Conservation (phyloP, 2,329 filamentous ascomycete species). For the Cladophialophora psammophila region DNA sequence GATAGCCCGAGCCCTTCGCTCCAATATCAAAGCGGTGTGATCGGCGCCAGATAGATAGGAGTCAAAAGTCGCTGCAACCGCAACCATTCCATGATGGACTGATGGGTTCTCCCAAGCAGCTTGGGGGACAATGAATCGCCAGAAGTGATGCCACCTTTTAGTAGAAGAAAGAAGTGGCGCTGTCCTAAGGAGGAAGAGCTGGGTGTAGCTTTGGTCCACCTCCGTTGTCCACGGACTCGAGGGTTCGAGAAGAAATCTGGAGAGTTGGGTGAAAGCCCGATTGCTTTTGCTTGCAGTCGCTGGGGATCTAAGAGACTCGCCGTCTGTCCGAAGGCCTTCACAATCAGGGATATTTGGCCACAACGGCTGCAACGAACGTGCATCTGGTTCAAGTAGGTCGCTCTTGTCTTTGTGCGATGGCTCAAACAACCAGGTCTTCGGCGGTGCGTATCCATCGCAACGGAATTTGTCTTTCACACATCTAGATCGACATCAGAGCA, state of each 20-base stretch:
- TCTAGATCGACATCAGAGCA: neutral
- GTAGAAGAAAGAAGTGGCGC: constrained; percentile 27
- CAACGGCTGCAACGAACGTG: neutral
- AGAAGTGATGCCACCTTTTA: constrained; percentile 26
- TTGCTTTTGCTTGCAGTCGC: neutral
- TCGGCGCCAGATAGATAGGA: constrained; percentile 18
- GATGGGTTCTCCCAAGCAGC: constrained; percentile 27
- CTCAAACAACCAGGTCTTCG: constrained; percentile 31
- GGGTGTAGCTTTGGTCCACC: constrained; percentile 15
- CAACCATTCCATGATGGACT: constrained; percentile 34
- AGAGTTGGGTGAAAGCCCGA: neutral
- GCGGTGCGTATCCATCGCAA: constrained; percentile 26
- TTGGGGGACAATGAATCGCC: constrained; percentile 29
- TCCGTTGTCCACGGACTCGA: constrained; percentile 13
- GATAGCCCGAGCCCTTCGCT: constrained; percentile 20
- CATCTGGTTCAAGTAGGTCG: neutral
- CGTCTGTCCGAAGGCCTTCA: neutral
- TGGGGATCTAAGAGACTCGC: neutral
- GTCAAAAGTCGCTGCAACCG: constrained; percentile 28
- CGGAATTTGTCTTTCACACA: constrained; percentile 25
- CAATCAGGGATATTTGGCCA: neutral
- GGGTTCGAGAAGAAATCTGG: constrained; percentile 9
- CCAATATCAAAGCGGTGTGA: constrained; percentile 14
- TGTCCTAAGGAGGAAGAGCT: constrained; percentile 18
- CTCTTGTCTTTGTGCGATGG: neutral